Percentiles rank a stretch among this genome's conserved stretches.
Conservation (phyloP, 2,329 filamentous ascomycete genomes). For the Penicillium sp. region DNA sequence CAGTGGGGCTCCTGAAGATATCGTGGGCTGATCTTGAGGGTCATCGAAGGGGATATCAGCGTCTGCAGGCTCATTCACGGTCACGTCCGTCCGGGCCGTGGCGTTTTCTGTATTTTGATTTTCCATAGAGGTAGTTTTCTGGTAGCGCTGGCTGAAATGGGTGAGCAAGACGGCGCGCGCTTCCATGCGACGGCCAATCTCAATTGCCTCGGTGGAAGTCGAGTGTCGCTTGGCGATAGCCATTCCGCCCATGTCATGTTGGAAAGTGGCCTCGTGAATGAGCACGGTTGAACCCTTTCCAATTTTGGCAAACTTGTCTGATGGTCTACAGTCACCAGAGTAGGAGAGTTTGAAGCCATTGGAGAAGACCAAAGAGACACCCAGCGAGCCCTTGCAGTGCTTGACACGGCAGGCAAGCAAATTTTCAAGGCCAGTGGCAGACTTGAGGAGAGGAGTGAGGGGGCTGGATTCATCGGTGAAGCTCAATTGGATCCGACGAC, state of each 20-base stretch:
- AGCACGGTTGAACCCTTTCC: slow-evolving; percentile 75
- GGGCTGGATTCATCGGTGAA: slow-evolving; percentile 30
- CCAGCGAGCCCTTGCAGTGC: slow-evolving; percentile 78
- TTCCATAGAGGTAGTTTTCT: slow-evolving; percentile 60
- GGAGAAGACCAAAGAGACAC: slow-evolving; percentile 71
- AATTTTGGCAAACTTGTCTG: slow-evolving; percentile 62
- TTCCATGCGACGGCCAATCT: slow-evolving; percentile 70
- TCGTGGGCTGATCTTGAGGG: slow-evolving; percentile 16
- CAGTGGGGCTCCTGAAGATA: slow-evolving; percentile 3
- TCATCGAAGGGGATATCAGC: slow-evolving; percentile 31
- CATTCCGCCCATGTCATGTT: slow-evolving; percentile 74
- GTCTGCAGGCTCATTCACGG: slow-evolving; percentile 15
- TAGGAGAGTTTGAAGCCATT: slow-evolving; percentile 83
- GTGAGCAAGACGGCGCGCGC: slow-evolving; percentile 80
- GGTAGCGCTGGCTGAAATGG: slow-evolving; percentile 93
- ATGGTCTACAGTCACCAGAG: slow-evolving; percentile 89
- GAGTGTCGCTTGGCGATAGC: slow-evolving; percentile 85
- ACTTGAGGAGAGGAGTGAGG: slow-evolving; percentile 43
- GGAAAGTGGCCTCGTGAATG: slow-evolving; percentile 94
- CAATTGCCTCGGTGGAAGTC: slow-evolving; percentile 81
- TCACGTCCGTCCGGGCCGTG: slow-evolving; percentile 7
- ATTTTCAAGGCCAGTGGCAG: slow-evolving; percentile 58
- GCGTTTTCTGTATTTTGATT: slow-evolving; percentile 16
- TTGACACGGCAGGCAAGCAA: slow-evolving; percentile 66
- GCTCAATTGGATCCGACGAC: slow-evolving; percentile 19